Conservation (phyloP, 2,329 filamentous ascomycete species). For the Pseudocercospora pini-densiflorae region DNA sequence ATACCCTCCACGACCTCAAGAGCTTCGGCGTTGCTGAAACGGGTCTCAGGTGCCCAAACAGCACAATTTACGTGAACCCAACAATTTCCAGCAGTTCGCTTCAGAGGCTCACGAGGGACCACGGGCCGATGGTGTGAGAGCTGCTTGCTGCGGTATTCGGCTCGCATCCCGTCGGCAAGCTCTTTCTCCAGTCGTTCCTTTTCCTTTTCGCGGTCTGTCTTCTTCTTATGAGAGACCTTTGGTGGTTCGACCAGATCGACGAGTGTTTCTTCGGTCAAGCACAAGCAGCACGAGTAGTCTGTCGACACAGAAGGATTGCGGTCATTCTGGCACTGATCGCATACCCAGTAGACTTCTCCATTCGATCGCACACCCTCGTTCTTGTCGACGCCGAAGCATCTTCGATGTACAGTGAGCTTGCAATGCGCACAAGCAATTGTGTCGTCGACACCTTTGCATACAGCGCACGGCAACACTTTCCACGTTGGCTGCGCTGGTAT, state of each 20-base stretch:
- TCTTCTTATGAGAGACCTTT: constrained; percentile 82
- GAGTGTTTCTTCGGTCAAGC: constrained; percentile 79
- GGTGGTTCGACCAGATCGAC: constrained; percentile 84
- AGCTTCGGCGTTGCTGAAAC: constrained; percentile 82
- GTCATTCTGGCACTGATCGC: constrained; percentile 95
- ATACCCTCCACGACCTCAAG: constrained; percentile 90
- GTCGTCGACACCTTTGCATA: constrained; percentile 78
- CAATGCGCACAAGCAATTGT: constrained; percentile 83
- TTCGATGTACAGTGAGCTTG: constrained; percentile 85
- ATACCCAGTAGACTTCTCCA: constrained; percentile 75
- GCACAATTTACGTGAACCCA: constrained; percentile 98
- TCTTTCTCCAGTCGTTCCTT: constrained; percentile 87
- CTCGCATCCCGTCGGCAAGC: constrained; percentile 75
- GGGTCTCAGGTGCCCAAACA: constrained; percentile 88
- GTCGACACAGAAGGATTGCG: constrained; percentile 92
- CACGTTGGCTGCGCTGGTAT: constrained; percentile 79
- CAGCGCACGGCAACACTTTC: constrained; percentile 78
- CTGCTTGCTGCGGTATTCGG: constrained; percentile 83
- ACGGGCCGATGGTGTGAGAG: constrained; percentile 81
- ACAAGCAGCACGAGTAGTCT: constrained; percentile 90
- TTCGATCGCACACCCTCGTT: constrained; percentile 57
- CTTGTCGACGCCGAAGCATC: constrained; percentile 87
- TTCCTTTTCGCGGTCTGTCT: constrained; percentile 87
- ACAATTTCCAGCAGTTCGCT: constrained; percentile 93
- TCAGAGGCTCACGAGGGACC: constrained; percentile 86